Conservation (phyloP, 805 yeast genomes). For the Alloascoidea hylecoeti region DNA sequence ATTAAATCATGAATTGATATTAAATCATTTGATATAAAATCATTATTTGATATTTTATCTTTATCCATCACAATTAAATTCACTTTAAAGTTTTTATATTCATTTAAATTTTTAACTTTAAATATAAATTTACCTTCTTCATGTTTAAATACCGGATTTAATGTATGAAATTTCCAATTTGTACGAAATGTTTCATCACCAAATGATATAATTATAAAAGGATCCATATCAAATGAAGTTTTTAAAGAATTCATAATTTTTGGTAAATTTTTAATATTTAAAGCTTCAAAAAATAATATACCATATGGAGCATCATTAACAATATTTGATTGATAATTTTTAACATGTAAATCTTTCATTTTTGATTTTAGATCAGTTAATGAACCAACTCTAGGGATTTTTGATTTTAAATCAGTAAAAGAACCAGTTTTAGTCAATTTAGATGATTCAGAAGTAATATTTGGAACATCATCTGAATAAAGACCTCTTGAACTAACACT, state of each 20-base stretch:
- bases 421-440: no score
- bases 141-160: conserved; percentile 72
- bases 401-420: no score
- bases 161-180: conserved; percentile 66
- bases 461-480: no score
- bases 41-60: conserved; percentile 74
- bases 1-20: conserved; percentile 41
- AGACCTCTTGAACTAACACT: no score
- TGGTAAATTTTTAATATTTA: conserved; percentile 65
- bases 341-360: conserved; percentile 3
- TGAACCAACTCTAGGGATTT: no score
- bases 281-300: conserved; percentile 62
- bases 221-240: conserved; percentile 89
- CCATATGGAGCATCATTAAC: conserved; percentile 31
- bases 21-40: conserved; percentile 56
- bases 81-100: conserved; percentile 52
- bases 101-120: no score
- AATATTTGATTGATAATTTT: conserved; percentile 10
- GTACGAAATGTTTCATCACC: conserved; percentile 83
- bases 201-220: conserved; percentile 83
- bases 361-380: not conserved
- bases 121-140: no score
- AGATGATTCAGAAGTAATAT: no score
- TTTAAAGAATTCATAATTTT: conserved; percentile 58
- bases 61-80: conserved; percentile 69